Base-by-base conservation (phyloP, 345 rosid species). In the Salix udensis region DNA sequence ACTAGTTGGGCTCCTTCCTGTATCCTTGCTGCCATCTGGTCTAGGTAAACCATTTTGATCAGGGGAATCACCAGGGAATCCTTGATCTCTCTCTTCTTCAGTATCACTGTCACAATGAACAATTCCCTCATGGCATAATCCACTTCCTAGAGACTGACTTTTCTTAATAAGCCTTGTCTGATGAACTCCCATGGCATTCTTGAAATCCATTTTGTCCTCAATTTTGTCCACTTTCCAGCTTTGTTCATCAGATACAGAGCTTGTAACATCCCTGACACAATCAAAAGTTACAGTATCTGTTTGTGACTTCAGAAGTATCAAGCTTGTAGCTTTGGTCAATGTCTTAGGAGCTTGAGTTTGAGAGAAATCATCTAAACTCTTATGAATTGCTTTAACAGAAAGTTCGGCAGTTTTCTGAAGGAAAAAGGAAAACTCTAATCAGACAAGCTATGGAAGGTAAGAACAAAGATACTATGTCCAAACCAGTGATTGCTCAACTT, bases 111-210 rank as follows among this genome's bases (percentile, higher is more conserved):
- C 86, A 23, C 40, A 42, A 72, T 64, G 70, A 64, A 73, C 68
- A 39, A 77, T 82, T 61, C 88, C 90, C 76, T 85, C 86, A 74
- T 79, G 77, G 81, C 85, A 89, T 21, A 90, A 81, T 67, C 78
- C 82, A 84, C 87, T 84, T 68, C 96, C 97, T 26, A 87, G 86
- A 64, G 99, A 96, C 67, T 77, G 88, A 73, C 94, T 89, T 80
- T 90, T 96, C 89, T 87, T 91, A 65, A 93, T 84, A 77, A 72
- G 75, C 4, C 65, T 72, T 50, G 74, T 72, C 71, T 75, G 78
- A 76, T 65, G 74, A 12, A 69, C 64, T 76, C 55, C 77, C 67
- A 55, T 16, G 7, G 76, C 84, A 72, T 53, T 69, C 74, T 78
- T 84, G 46, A 77, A 55, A 67, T 73, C 21, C 55, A 74, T 50